Evolutionary conservation across 2,329 filamentous ascomycete genomes (phyloP).

Genomic region (Exserohilum turcica): DNA sequence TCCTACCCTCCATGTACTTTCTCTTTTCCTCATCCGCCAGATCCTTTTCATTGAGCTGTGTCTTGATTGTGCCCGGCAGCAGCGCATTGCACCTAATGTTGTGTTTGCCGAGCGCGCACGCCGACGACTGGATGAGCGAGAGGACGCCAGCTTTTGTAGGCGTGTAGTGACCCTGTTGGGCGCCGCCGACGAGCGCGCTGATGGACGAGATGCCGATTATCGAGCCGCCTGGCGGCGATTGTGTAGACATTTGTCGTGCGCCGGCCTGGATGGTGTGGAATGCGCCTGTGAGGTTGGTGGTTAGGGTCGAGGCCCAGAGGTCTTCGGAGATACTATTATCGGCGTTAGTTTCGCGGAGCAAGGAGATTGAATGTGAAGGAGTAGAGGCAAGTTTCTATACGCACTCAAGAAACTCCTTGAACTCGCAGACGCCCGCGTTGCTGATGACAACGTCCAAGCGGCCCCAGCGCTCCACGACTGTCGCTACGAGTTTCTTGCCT

Average conservation of each 20-base stretch:
- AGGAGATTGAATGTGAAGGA: no score
- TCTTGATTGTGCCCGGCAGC: slow-evolving; percentile 80
- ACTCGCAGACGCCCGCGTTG: slow-evolving; percentile 88
- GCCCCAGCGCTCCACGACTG: slow-evolving; percentile 66
- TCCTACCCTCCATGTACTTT: slow-evolving; percentile 78
- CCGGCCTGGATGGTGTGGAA: slow-evolving; percentile 88
- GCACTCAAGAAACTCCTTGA: slow-evolving; percentile 80
- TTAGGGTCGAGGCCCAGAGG: slow-evolving; percentile 72
- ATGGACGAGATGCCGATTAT: slow-evolving; percentile 81
- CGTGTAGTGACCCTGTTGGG: slow-evolving; percentile 81
- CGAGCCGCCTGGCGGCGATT: slow-evolving; percentile 68
- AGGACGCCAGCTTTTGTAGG: slow-evolving; percentile 82
- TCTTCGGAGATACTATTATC: slow-evolving; percentile 65
- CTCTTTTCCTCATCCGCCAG: slow-evolving; percentile 74
- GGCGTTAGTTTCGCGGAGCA: background rate
- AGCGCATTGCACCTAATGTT: slow-evolving; percentile 82
- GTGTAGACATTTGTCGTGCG: slow-evolving; percentile 76
- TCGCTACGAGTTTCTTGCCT: slow-evolving; percentile 68
- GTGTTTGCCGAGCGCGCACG: slow-evolving; percentile 76
- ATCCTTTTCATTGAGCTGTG: slow-evolving; percentile 84
- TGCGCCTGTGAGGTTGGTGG: slow-evolving; percentile 84
- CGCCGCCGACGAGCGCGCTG: slow-evolving; percentile 77
- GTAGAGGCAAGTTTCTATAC: slow-evolving; percentile 17
- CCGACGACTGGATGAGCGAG: slow-evolving; percentile 81
- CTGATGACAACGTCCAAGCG: slow-evolving; percentile 73